Evolutionary conservation across 2,329 filamentous ascomycete genomes (phyloP).

Genomic region (Didymella sp.): DNA sequence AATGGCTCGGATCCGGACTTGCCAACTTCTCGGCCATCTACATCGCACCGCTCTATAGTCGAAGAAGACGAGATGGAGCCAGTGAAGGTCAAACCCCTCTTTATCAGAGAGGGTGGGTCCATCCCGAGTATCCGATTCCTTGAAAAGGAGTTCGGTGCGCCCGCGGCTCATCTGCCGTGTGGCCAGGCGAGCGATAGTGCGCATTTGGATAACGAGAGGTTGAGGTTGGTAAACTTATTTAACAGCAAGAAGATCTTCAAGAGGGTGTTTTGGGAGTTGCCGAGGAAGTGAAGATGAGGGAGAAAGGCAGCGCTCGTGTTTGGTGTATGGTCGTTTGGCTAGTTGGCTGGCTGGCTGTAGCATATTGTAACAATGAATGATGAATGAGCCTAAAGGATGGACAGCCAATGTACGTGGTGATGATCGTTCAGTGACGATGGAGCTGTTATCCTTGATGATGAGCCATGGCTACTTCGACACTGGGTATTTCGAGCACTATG

Average conservation of each 20-base stretch:
- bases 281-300: background rate
- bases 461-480: too few relatives aligned
- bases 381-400: too few relatives aligned
- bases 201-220: constrained; percentile 93
- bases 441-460: too few relatives aligned
- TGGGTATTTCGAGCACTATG: too few relatives aligned
- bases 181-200: constrained; percentile 94
- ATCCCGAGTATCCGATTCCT: constrained; percentile 94
- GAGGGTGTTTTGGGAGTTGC: constrained; percentile 76
- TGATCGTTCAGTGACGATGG: too few relatives aligned
- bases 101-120: constrained; percentile 93
- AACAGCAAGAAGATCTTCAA: constrained; percentile 93
- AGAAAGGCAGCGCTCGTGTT: background rate
- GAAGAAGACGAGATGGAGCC: background rate
- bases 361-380: too few relatives aligned
- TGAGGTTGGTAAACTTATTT: constrained; percentile 84
- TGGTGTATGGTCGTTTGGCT: too few relatives aligned
- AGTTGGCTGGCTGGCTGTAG: too few relatives aligned
- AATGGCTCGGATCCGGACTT: constrained; percentile 40
- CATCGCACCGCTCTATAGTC: background rate
- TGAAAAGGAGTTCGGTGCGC: constrained; percentile 91
- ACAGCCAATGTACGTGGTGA: too few relatives aligned
- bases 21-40: background rate
- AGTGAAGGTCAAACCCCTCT: constrained; percentile 70
- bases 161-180: constrained; percentile 90